These are phyloP conservation scores for Dryas integrifolia DNA, from an alignment of 331 rosid genomes.

Conservation along the genomic window DNA sequence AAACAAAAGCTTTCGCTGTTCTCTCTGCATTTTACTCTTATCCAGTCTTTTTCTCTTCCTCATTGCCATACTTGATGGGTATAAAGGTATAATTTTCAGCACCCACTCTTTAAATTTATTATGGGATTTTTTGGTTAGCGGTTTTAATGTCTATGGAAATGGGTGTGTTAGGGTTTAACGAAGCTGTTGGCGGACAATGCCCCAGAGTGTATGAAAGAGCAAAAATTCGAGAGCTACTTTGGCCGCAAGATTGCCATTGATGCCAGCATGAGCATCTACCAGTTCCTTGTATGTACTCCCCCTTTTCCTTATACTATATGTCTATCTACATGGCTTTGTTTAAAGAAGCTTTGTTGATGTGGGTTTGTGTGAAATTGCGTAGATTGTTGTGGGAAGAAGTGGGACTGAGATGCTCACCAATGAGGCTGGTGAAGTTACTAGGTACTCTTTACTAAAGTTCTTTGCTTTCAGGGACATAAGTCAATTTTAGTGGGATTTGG, in stretches of 20 bases:
- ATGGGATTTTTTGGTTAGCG: not conserved
- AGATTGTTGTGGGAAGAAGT: constrained; percentile 98
- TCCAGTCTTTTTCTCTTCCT: not conserved
- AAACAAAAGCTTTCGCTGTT: not conserved
- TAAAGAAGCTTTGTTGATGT: constrained; percentile 13
- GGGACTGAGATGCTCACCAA: constrained; percentile 95
- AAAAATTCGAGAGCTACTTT: constrained; percentile 84
- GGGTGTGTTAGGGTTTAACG: constrained; percentile 78
- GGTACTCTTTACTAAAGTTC: constrained; percentile 35
- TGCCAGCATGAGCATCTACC: constrained; percentile 99
- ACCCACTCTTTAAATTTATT: not conserved
- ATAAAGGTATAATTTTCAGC: constrained; percentile 56
- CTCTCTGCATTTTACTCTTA: constrained; percentile 13
- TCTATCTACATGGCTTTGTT: not conserved
- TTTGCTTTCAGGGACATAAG: not conserved
- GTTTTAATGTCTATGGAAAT: constrained; percentile 2
- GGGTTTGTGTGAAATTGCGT: constrained; percentile 31
- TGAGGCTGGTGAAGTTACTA: constrained; percentile 99
- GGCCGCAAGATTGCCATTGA: constrained; percentile 93
- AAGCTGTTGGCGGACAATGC: constrained; percentile 97
- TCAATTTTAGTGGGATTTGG: constrained; percentile 1
- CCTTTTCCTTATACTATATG: not conserved
- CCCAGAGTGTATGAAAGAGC: constrained; percentile 88
- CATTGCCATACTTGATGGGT: constrained; percentile 48
- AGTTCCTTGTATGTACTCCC: constrained; percentile 65